Conservation (phyloP, 306 rosid genomes). For the Quercus wislizeni region DNA sequence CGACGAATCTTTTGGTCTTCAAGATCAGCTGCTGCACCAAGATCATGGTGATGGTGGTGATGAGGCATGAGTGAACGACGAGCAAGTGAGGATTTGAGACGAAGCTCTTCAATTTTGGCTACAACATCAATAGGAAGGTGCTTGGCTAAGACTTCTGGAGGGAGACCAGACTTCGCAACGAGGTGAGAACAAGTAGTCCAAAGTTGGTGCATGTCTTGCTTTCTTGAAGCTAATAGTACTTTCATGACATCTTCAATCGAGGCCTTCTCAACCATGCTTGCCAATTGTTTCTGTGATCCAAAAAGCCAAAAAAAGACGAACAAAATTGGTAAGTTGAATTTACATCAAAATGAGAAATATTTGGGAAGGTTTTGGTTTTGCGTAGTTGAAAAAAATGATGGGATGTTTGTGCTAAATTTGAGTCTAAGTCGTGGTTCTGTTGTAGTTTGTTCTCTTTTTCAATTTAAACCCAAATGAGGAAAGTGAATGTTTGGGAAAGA, state of each 20-base stretch:
- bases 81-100: conserved; percentile 72
- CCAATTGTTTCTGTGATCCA: conserved; percentile 76
- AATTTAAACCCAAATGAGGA: conserved; percentile 59
- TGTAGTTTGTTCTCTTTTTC: conserved; percentile 30
- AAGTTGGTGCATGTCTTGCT: conserved; percentile 97
- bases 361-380: not conserved
- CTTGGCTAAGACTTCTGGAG: conserved; percentile 83
- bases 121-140: conserved; percentile 87
- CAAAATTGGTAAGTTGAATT: not conserved
- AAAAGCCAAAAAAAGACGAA: not conserved
- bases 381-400: conserved; percentile 7
- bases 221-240: conserved; percentile 82
- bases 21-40: conserved; percentile 62
- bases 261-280: conserved; percentile 96
- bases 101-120: conserved; percentile 90
- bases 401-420: conserved; percentile 26
- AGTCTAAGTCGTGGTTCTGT: conserved; percentile 9
- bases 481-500: conserved; percentile 54
- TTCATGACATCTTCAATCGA: conserved; percentile 98
- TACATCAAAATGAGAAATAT: not conserved
- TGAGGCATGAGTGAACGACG: conserved; percentile 62
- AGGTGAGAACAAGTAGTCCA: conserved; percentile 96
- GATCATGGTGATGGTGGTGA: conserved; percentile 51
- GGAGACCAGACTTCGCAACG: conserved; percentile 89
- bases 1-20: conserved; percentile 93